Percentiles rank a stretch among this genome's conserved stretches.
Evolutionary conservation across 2,329 filamentous ascomycete genomes (phyloP).

Genomic region (Fusarium dimerum): DNA sequence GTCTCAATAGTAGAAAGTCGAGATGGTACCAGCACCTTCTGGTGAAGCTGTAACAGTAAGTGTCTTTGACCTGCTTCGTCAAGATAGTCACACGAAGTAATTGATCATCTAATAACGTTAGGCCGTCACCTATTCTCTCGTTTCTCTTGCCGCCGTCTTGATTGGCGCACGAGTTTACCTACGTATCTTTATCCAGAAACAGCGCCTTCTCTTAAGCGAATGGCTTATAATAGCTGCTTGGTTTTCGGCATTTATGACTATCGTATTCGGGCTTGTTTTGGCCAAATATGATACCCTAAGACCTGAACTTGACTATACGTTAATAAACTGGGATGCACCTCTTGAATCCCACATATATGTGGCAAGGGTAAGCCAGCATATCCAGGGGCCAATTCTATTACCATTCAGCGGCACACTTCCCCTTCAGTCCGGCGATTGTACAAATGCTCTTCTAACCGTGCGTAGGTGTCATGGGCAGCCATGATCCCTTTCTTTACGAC

Average conservation of each 20-base stretch:
- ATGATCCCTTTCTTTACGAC: slow-evolving; percentile 16
- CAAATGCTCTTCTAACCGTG: slow-evolving; percentile 1
- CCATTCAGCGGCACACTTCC: too few relatives aligned
- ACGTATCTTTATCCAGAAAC: slow-evolving; percentile 14
- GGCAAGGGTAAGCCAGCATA: background rate
- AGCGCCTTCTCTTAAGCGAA: slow-evolving; percentile 9
- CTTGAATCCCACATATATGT: slow-evolving; percentile 3
- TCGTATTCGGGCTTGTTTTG: slow-evolving; percentile 6
- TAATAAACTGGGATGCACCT: slow-evolving; percentile 10
- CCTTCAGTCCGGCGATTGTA: rapidly evolving
- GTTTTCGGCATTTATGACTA: slow-evolving; percentile 2
- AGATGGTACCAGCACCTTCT: too few relatives aligned
- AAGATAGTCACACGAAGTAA: too few relatives aligned
- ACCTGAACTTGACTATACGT: slow-evolving; percentile 11
- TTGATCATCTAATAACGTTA: too few relatives aligned
- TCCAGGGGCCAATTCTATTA: too few relatives aligned
- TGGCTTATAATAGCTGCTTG: slow-evolving; percentile 11
- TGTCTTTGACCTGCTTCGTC: too few relatives aligned
- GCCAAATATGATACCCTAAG: slow-evolving; percentile 1
- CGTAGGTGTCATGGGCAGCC: slow-evolving; percentile 10
- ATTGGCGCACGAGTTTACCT: slow-evolving; percentile 17
- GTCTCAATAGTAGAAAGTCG: too few relatives aligned
- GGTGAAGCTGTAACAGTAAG: too few relatives aligned
- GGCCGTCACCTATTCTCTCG: slow-evolving; percentile 1
- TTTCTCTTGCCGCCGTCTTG: background rate